These are phyloP conservation scores for Fusarium nematophilum DNA, from an alignment of 2,329 filamentous ascomycete species.

Conservation along the genomic window DNA sequence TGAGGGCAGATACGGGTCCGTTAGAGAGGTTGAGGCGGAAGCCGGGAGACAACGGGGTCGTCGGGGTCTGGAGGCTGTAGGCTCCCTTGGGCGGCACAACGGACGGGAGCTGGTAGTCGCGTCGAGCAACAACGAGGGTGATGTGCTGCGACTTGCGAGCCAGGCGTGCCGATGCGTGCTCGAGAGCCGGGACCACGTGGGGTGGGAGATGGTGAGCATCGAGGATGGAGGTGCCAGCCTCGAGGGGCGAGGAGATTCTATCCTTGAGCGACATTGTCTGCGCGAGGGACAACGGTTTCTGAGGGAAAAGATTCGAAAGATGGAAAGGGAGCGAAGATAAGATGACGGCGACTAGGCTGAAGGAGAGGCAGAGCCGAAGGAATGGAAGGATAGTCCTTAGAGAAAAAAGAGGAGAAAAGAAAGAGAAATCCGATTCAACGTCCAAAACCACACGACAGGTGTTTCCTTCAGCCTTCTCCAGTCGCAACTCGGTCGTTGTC, in stretches of 20 bases:
- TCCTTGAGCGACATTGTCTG: slow-evolving; percentile 61
- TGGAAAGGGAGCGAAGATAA: slow-evolving; percentile 8
- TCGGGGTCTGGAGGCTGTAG: slow-evolving; percentile 35
- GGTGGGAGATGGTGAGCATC: slow-evolving; percentile 68
- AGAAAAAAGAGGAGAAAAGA: slow-evolving; percentile 9
- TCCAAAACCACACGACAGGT: slow-evolving; percentile 34
- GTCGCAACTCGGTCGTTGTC: slow-evolving; percentile 19
- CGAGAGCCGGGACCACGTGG: slow-evolving; percentile 65
- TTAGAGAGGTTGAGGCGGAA: slow-evolving; percentile 48
- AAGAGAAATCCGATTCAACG: slow-evolving; percentile 12
- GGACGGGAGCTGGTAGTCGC: slow-evolving; percentile 66
- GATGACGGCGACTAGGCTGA: neutral
- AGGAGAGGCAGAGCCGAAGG: slow-evolving; percentile 3
- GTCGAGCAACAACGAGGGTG: slow-evolving; percentile 67
- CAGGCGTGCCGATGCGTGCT: slow-evolving; percentile 67
- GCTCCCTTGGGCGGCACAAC: slow-evolving; percentile 38
- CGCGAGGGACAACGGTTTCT: slow-evolving; percentile 17
- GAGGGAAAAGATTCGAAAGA: slow-evolving; percentile 11
- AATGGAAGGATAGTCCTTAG: neutral
- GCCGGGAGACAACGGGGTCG: slow-evolving; percentile 47
- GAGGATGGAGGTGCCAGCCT: slow-evolving; percentile 70
- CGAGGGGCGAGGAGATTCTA: slow-evolving; percentile 71
- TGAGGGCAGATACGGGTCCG: slow-evolving; percentile 49
- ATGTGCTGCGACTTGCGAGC: slow-evolving; percentile 66
- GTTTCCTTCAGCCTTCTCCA: slow-evolving; percentile 22